Base-by-base conservation (phyloP, 352 stramenopile genomes). In the Phytophthora tubulina region DNA sequence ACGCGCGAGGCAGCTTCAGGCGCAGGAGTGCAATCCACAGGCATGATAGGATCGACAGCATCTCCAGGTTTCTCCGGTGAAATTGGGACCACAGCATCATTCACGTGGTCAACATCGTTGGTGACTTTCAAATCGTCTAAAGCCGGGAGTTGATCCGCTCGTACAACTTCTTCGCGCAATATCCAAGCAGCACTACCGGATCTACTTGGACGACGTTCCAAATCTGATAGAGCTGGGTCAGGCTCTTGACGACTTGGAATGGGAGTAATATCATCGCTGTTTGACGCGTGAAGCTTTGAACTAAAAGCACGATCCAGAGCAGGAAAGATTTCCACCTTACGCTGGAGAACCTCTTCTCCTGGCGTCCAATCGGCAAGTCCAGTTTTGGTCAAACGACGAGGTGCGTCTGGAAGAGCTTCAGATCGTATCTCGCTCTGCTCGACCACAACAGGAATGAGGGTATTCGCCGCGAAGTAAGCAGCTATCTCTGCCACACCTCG, bases 341-440 rank as follows among this genome's bases (percentile, higher is more conserved):
- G 59, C 15, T 78, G 71, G 15, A 78, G 58, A 42, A 74, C 32
- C 45, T 78, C 71, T 46, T 78, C 71, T 27, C 66, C 54, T 17
- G 41, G 21, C 3, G 36, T 50, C 71, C 65, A 78, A n/a, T 56
- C 32, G 31, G 48, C 50, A 41, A 57, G 6, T 42, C 59, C 60
- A 21, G 15, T 65, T 13, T 65, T 74, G 2, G 35, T 53, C 41
- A 61, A 46, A 17, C 65, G 55, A 33, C 41, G 60, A 8, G 55
- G 46, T 17, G 17, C 36, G 36, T 64, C 70, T 1, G 36, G 59
- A 33, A 71, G 21, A 4, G 33, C 33, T 32, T 74, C 71, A 1
- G 57, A 66, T 44, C 35, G 32, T n/a, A 63, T 9, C 30, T 74
- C 59, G 32, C 27, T 65, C 11, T 53, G 32, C 27, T 71, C 60